Percentiles rank a stretch among this genome's conserved stretches.
These are phyloP conservation scores for Allomyces macrogynus DNA, from an alignment of 192 early-diverging fungal genomes.

Conservation along the genomic window DNA sequence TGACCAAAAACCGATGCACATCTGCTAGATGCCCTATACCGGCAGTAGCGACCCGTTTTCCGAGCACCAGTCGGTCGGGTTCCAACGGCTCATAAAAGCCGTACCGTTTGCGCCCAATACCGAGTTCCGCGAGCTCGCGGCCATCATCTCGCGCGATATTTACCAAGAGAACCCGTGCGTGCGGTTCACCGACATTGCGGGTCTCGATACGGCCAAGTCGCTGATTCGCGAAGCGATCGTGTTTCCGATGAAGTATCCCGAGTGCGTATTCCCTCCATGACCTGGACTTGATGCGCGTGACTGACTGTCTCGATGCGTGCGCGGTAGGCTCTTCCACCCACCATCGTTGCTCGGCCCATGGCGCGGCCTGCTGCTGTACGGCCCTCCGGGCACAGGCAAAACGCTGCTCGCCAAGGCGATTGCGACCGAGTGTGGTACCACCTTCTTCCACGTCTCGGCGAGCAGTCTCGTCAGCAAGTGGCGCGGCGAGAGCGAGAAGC, in stretches of 20 bases:
- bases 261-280: background rate
- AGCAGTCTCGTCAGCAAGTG: constrained; percentile 99
- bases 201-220: constrained; percentile 20
- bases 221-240: constrained; percentile 30
- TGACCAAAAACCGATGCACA: too few relatives aligned
- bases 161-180: constrained; percentile 26
- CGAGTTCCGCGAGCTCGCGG: constrained; percentile 25
- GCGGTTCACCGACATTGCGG: constrained; percentile 25
- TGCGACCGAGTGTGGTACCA: constrained; percentile 36
- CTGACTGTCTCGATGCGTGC: too few relatives aligned
- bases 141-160: constrained; percentile 29
- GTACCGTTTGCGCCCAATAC: constrained; percentile 20
- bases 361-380: constrained; percentile 33
- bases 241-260: constrained; percentile 12
- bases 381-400: constrained; percentile 26
- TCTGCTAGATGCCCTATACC: too few relatives aligned
- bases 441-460: constrained; percentile 76
- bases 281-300: too few relatives aligned
- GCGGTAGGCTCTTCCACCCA: background rate
- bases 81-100: constrained; percentile 23
- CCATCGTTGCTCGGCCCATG: constrained; percentile 20
- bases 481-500: constrained; percentile 91
- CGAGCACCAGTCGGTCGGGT: background rate
- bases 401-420: constrained; percentile 35
- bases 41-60: too few relatives aligned